These are phyloP conservation scores for Porcisia deanei DNA, from an alignment of 208 protist genomes.

Conservation along the genomic window DNA sequence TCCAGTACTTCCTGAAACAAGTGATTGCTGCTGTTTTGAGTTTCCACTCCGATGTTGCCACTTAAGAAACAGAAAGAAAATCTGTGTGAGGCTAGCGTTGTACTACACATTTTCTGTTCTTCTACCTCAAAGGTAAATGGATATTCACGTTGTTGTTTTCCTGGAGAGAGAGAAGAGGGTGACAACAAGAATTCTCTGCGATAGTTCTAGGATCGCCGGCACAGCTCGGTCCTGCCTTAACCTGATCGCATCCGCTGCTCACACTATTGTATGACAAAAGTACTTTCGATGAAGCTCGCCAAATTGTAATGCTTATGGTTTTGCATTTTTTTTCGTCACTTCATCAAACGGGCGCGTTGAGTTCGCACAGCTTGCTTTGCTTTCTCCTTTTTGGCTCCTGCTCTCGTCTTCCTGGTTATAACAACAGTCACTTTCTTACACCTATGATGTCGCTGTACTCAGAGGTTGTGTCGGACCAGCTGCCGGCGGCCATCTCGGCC, in stretches of 20 bases:
- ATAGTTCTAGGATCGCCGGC: not conserved
- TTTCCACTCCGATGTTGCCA: not conserved
- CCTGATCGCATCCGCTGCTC: not conserved
- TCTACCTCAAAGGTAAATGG: not conserved
- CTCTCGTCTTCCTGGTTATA: not conserved
- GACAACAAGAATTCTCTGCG: not conserved
- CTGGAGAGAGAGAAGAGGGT: not conserved
- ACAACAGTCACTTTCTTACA: not conserved
- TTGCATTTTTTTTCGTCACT: not conserved
- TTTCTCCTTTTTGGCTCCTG: not conserved
- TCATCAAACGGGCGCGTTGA: not conserved
- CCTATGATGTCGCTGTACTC: conserved; percentile 27
- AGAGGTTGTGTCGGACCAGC: conserved; percentile 40
- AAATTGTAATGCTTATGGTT: not conserved
- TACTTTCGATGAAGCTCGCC: not conserved
- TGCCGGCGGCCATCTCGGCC: conserved; percentile 27
- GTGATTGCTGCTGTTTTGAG: not conserved
- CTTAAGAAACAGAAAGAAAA: not conserved
- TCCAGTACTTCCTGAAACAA: not conserved
- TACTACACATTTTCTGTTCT: not conserved
- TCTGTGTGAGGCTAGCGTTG: not conserved
- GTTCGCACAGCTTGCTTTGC: not conserved
- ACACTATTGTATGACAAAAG: not conserved
- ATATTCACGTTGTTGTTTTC: not conserved
- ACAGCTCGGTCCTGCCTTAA: not conserved